Conservation (phyloP, 352 stramenopile species). For the Saprolegnia parasitica region DNA sequence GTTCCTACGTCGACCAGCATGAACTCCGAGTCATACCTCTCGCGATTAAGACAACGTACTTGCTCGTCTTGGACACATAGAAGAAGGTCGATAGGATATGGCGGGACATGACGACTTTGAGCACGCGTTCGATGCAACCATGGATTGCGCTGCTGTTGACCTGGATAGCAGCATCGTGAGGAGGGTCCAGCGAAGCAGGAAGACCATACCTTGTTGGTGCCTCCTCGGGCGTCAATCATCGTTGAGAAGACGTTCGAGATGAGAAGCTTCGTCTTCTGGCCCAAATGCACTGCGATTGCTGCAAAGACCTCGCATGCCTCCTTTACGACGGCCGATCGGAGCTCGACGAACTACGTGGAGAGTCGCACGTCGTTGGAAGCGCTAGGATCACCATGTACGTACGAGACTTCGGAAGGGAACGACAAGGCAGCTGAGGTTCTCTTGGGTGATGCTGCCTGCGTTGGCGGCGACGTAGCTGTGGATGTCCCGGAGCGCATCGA, state of each 20-base stretch:
- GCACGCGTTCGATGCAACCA: conserved; percentile 6
- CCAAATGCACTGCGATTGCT: background rate
- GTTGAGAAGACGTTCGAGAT: conserved; percentile 16
- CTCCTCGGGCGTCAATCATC: conserved; percentile 1
- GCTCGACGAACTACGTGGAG: conserved; percentile 2
- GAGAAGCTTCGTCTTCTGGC: conserved; percentile 10
- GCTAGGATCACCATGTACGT: background rate
- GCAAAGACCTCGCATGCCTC: conserved; percentile 16
- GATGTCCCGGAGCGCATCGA: conserved; percentile 8
- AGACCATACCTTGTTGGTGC: conserved; percentile 1
- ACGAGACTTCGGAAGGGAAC: conserved; percentile 5
- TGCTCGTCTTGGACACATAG: conserved; percentile 15
- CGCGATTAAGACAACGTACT: background rate
- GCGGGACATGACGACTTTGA: conserved; percentile 14
- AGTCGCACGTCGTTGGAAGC: background rate
- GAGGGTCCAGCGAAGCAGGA: background rate
- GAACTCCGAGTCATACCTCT: background rate
- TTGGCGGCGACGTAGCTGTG: background rate
- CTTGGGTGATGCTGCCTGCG: background rate
- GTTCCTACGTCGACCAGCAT: conserved; percentile 3
- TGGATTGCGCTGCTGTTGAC: conserved; percentile 11
- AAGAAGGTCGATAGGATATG: conserved; percentile 13
- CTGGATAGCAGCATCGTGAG: background rate
- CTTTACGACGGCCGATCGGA: conserved; percentile 5
- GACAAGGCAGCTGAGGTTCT: conserved; percentile 15